Evolutionary conservation across 768 basidiomycete genomes (phyloP).

Genomic region (Trametes maxima): DNA sequence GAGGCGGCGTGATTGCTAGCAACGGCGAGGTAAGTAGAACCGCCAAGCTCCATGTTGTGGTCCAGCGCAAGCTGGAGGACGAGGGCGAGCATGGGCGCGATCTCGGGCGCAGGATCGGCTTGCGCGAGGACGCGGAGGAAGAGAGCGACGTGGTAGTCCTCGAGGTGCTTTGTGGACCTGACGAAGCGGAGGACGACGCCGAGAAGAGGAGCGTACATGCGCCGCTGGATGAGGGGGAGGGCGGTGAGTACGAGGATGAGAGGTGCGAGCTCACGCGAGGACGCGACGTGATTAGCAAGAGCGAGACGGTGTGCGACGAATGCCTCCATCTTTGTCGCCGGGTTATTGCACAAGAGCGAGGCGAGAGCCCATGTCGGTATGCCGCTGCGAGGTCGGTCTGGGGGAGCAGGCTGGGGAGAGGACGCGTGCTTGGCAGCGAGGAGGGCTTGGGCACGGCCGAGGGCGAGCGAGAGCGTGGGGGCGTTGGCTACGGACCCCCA

Average conservation of each 20-base stretch:
- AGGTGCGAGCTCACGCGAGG: slow-evolving; percentile 40
- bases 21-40: background rate
- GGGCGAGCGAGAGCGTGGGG: background rate
- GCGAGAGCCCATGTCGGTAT: slow-evolving; percentile 60
- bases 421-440: background rate
- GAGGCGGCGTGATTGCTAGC: background rate
- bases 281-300: slow-evolving; percentile 39
- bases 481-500: slow-evolving; percentile 15
- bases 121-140: slow-evolving; percentile 14
- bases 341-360: slow-evolving; percentile 47
- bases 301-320: slow-evolving; percentile 46
- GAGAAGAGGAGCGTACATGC: slow-evolving; percentile 46
- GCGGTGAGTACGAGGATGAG: slow-evolving; percentile 50
- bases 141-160: slow-evolving; percentile 15
- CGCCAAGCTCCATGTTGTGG: background rate
- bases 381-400: background rate
- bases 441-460: background rate
- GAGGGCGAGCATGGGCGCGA: background rate
- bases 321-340: slow-evolving; percentile 49
- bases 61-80: slow-evolving; percentile 5
- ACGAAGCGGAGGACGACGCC: slow-evolving; percentile 39
- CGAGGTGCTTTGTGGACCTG: slow-evolving; percentile 32
- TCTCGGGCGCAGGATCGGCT: background rate
- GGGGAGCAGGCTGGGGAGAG: background rate
- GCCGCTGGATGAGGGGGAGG: slow-evolving; percentile 52